These are phyloP conservation scores for Eudorina sp. DNA, from an alignment of 139 green algal genomes.

Conservation along the genomic window DNA sequence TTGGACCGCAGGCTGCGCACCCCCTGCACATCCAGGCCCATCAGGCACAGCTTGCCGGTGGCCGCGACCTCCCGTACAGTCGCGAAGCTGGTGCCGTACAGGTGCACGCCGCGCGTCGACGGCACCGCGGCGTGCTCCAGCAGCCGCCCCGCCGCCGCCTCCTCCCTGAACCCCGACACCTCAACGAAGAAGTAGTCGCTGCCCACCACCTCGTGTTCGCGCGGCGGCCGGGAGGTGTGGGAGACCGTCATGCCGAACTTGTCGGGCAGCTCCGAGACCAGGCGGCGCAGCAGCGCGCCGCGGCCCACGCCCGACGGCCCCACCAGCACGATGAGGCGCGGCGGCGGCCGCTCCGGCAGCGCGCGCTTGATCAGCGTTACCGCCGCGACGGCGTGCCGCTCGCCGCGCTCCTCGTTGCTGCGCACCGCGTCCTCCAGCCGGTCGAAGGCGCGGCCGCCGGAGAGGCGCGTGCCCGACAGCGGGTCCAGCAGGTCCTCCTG, in stretches of 20 bases:
- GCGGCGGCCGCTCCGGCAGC: constrained; percentile 68
- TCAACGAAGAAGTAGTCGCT: constrained; percentile 74
- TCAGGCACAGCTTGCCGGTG: constrained; percentile 79
- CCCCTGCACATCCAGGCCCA: constrained; percentile 78
- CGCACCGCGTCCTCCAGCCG: constrained; percentile 67
- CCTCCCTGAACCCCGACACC: constrained; percentile 51
- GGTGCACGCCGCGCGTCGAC: constrained; percentile 37
- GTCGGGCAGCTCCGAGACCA: constrained; percentile 71
- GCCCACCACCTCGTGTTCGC: constrained; percentile 45
- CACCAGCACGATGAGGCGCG: constrained; percentile 79
- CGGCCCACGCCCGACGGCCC: constrained; percentile 73
- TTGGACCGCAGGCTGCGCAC: constrained; percentile 61
- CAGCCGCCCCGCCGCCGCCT: constrained; percentile 46
- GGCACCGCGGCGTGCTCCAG: constrained; percentile 56
- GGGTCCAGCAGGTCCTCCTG: constrained; percentile 76
- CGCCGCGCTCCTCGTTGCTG: constrained; percentile 41
- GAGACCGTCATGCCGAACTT: constrained; percentile 71
- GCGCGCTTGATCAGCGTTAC: constrained; percentile 65
- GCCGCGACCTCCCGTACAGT: constrained; percentile 78
- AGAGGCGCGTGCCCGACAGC: constrained; percentile 55
- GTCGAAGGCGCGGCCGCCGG: constrained; percentile 72
- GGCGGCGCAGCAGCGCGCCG: constrained; percentile 57
- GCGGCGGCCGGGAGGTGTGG: constrained; percentile 57
- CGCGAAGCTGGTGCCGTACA: constrained; percentile 71
- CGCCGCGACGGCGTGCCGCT: constrained; percentile 61